Evolutionary conservation across 768 basidiomycete genomes (phyloP).

Genomic region (Hericium rajendrae): DNA sequence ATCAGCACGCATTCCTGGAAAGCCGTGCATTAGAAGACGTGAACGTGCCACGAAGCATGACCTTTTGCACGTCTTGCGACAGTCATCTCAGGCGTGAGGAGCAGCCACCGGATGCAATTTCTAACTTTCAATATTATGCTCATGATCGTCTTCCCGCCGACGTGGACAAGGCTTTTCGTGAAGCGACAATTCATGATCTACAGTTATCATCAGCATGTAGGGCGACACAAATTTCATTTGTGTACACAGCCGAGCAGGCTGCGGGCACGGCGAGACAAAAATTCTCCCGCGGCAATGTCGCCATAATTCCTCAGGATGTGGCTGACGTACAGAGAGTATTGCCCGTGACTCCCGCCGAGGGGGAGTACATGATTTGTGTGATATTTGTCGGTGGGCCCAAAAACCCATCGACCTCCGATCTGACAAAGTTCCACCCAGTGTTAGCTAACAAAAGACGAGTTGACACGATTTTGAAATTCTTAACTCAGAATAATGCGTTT

Average conservation of each 20-base stretch:
- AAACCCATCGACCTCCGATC: background rate
- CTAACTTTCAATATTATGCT: too few relatives aligned
- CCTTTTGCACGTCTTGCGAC: background rate
- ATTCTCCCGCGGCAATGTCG: background rate
- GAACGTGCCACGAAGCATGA: background rate
- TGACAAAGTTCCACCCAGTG: background rate
- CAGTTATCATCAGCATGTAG: background rate
- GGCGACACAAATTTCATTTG: background rate
- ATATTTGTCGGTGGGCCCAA: background rate
- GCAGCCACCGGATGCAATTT: background rate
- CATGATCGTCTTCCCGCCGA: background rate
- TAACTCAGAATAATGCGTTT: background rate
- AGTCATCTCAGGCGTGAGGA: background rate
- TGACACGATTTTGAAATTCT: background rate
- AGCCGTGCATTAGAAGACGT: background rate
- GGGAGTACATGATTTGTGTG: background rate
- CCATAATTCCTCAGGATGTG: conserved; percentile 2
- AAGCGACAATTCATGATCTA: background rate
- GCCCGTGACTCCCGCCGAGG: background rate
- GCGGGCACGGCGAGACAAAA: background rate
- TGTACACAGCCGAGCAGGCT: background rate
- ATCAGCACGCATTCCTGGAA: background rate
- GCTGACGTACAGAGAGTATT: background rate
- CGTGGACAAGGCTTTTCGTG: background rate
- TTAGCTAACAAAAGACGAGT: background rate